Conservation (phyloP, 1,284 basidiomycete genomes). For the Dichomitus squalens region DNA sequence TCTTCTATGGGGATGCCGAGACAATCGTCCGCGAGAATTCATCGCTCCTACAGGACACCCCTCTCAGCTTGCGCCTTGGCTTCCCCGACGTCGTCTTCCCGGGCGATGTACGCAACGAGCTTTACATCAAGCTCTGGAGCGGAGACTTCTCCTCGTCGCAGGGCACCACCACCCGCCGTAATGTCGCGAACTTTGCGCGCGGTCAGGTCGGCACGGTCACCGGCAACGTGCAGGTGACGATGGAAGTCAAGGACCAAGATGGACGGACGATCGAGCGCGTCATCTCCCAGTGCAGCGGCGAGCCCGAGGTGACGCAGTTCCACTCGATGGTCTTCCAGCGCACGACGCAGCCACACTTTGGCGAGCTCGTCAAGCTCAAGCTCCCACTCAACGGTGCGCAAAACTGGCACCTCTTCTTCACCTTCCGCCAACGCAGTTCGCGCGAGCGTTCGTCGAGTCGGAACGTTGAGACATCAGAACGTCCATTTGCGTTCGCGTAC, state of each 20-base stretch:
- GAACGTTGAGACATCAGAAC: constrained; percentile 51
- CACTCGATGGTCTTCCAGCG: constrained; percentile 90
- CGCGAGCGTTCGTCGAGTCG: constrained; percentile 49
- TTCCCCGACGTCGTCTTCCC: constrained; percentile 98
- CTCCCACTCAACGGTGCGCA: constrained; percentile 73
- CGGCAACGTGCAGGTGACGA: constrained; percentile 86
- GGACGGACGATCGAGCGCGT: constrained; percentile 77
- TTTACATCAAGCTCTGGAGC: constrained; percentile 94
- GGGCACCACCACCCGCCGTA: constrained; percentile 53
- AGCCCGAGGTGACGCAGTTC: constrained; percentile 79
- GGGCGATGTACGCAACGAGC: constrained; percentile 89
- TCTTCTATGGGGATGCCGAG: constrained; percentile 82
- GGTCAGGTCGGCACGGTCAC: constrained; percentile 53
- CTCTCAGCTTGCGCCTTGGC: constrained; percentile 87
- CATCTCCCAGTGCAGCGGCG: constrained; percentile 86
- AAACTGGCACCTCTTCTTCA: constrained; percentile 93
- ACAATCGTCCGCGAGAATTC: constrained; percentile 85
- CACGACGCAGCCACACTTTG: constrained; percentile 87
- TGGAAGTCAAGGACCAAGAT: constrained; percentile 82
- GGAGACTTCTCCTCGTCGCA: constrained; percentile 75
- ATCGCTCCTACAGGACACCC: constrained; percentile 81
- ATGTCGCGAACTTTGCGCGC: constrained; percentile 63
- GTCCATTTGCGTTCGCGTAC: constrained; percentile 91
- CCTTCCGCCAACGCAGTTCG: constrained; percentile 81
- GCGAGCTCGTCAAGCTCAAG: constrained; percentile 90